Percentiles rank a stretch among this genome's conserved stretches.
phyloP scores from a whole-genome alignment of 2,329 filamentous ascomycete genomes.

The Cladosporium oxysporum region DNA sequence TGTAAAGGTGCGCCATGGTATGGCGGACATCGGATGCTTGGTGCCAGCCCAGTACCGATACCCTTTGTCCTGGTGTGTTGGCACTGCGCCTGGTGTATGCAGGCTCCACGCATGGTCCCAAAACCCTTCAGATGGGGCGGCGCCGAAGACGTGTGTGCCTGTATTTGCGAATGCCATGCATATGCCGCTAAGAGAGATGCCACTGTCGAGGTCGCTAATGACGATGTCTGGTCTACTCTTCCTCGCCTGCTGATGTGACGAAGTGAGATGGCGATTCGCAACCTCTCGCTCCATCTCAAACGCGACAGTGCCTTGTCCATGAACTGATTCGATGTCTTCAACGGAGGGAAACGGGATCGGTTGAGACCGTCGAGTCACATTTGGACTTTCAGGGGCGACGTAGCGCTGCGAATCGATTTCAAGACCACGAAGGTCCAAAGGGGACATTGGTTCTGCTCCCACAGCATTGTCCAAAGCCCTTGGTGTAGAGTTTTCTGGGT shows the following conservation, averaged over 20 bases:
- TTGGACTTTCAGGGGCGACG: background rate
- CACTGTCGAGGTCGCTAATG: constrained; percentile 82
- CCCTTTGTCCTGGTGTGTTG: background rate
- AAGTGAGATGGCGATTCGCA: background rate
- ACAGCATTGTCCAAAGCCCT: background rate
- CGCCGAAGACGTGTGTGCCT: constrained; percentile 76
- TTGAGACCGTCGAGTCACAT: constrained; percentile 73
- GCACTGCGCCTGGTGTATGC: background rate
- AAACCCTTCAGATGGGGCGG: constrained; percentile 64
- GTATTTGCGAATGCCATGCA: constrained; percentile 75
- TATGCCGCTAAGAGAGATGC: constrained; percentile 81
- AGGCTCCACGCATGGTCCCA: constrained; percentile 8
- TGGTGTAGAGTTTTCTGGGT: background rate
- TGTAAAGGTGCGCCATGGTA: constrained; percentile 77
- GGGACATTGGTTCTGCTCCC: background rate
- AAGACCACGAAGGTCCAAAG: constrained; percentile 1
- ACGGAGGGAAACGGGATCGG: constrained; percentile 86
- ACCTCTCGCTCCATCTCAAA: constrained; percentile 81
- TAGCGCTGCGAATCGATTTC: constrained; percentile 4
- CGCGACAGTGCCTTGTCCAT: constrained; percentile 88
- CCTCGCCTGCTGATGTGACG: background rate
- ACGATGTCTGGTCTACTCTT: constrained; percentile 50
- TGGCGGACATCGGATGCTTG: constrained; percentile 25
- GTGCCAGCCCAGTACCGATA: constrained; percentile 9
- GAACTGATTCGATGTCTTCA: constrained; percentile 86